Evolutionary conservation across 148 eudicot species (phyloP), one percentile per base, ranked within the genome.

Genomic region (Mesembryanthemum crystallinum): DNA sequence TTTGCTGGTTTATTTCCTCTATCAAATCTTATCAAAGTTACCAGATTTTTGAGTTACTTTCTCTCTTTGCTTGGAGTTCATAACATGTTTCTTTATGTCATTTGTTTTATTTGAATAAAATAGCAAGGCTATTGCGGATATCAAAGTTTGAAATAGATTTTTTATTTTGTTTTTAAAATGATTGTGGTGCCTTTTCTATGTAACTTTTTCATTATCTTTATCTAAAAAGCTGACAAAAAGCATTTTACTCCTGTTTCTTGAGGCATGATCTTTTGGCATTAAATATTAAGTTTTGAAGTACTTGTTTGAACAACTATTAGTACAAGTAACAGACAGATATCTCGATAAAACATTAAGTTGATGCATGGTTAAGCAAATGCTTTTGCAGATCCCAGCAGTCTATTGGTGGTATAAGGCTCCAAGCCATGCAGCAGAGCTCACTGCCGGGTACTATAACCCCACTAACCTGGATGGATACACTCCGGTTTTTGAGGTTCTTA

Each of bases 361-460:
- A 52, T 65, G 21, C 35, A 64, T 24, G 30, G 30, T 29, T 61
- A 61, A 18, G 21, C 64, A 75, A 52, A 73, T 73, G 68, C 60
- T 73, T 62, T 25, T 79, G 74, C 87, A 90, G 94, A 80, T 90
- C 75, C 90, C 94, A 18, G 85, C 88, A 23, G 57, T 88, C 18
- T 82, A 87, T 84, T 90, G 92, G 92, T 90, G 91, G 94, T 88
- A 88, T 83, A 88, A 79, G 66, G 78, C 92, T 47, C 69, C 83
- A 67, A 88, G 90, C 84, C 94, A 90, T 80, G 92, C 94, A 54
- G 89, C 94, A 39, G 94, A 90, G 75, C 89, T 89, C 65, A 87
- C 89, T 10, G 89, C 93, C 71, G 94, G 94, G 32, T 90, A 79
- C 61, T 84, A 85, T 71, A 90, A 88, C 78, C 82, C 95, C 58